Percentiles rank a stretch among this genome's conserved stretches.
phyloP scores from a whole-genome alignment of 2,329 filamentous ascomycete species.

The Lasiodiplodia citricola region DNA sequence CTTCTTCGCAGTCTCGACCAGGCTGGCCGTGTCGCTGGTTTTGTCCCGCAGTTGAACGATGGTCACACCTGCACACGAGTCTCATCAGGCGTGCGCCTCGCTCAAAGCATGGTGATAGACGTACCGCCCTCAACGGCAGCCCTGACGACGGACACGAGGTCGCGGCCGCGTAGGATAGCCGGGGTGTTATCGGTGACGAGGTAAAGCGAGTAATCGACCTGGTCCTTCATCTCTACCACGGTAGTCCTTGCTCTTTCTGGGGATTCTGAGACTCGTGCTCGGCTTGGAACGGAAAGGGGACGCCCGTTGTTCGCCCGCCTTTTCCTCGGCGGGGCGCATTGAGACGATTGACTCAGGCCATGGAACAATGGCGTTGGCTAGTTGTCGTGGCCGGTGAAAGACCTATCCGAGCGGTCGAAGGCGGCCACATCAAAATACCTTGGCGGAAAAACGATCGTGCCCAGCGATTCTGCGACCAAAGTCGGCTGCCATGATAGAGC shows the following conservation, averaged over 20 bases:
- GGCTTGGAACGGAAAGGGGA: background rate
- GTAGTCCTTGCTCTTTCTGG: constrained; percentile 15
- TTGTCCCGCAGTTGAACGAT: constrained; percentile 94
- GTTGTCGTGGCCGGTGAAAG: background rate
- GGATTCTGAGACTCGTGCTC: background rate
- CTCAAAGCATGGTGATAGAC: constrained; percentile 27
- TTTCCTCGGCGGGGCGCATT: constrained; percentile 17
- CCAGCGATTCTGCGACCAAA: background rate
- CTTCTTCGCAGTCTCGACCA: constrained; percentile 72
- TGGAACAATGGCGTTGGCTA: background rate
- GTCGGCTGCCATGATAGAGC: background rate
- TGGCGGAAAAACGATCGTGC: background rate
- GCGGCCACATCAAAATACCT: background rate
- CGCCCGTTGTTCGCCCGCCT: background rate
- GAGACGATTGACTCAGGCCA: background rate
- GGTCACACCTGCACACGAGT: constrained; percentile 64
- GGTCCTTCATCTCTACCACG: background rate
- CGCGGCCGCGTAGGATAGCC: constrained; percentile 73
- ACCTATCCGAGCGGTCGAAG: background rate
- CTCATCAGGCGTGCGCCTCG: background rate
- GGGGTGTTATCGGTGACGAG: constrained; percentile 93
- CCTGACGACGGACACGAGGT: constrained; percentile 76
- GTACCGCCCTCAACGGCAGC: constrained; percentile 74
- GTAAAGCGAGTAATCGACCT: constrained; percentile 80
- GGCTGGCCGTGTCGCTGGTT: constrained; percentile 71